Percentiles rank a stretch among this genome's conserved stretches.
Conservation (phyloP, 2,329 filamentous ascomycete genomes). For the Monosporascus cannonballus region DNA sequence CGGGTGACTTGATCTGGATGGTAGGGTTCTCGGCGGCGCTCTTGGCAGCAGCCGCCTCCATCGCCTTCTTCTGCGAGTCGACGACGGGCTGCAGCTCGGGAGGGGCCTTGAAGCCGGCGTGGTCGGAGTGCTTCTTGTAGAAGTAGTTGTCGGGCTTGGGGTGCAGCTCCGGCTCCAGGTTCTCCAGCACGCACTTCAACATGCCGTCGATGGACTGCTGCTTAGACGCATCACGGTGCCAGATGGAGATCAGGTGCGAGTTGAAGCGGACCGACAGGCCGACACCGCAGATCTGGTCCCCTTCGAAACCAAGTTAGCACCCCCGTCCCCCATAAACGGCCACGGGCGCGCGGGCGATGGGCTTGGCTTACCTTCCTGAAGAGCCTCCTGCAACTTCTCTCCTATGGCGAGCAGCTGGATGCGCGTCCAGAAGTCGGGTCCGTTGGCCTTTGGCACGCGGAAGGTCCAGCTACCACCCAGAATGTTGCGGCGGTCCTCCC, state of each 20-base stretch:
- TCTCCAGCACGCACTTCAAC: conserved; percentile 64
- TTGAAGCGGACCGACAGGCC: conserved; percentile 86
- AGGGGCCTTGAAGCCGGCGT: conserved; percentile 70
- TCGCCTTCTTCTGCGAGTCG: conserved; percentile 48
- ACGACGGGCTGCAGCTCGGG: conserved; percentile 52
- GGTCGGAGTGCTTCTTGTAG: conserved; percentile 88
- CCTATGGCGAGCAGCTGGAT: conserved; percentile 78
- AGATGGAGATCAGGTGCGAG: conserved; percentile 80
- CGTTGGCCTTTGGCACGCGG: conserved; percentile 70
- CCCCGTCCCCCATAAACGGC: neutral
- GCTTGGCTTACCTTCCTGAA: conserved; percentile 57
- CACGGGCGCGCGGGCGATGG: neutral
- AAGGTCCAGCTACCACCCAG: conserved; percentile 90
- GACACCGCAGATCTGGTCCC: conserved; percentile 83
- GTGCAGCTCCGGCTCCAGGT: conserved; percentile 65
- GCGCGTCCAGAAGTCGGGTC: conserved; percentile 73
- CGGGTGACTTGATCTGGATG: too few relatives aligned
- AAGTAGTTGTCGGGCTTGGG: conserved; percentile 68
- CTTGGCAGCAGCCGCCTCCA: conserved; percentile 28
- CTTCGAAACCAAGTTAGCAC: conserved; percentile 33
- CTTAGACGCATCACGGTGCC: conserved; percentile 85
- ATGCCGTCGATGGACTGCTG: conserved; percentile 72
- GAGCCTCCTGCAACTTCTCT: conserved; percentile 68
- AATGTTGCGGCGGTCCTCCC: conserved; percentile 83
- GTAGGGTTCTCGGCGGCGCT: conserved; percentile 6